Conservation (phyloP, 2,329 filamentous ascomycete species). For the Hymenoscyphus occultus region DNA sequence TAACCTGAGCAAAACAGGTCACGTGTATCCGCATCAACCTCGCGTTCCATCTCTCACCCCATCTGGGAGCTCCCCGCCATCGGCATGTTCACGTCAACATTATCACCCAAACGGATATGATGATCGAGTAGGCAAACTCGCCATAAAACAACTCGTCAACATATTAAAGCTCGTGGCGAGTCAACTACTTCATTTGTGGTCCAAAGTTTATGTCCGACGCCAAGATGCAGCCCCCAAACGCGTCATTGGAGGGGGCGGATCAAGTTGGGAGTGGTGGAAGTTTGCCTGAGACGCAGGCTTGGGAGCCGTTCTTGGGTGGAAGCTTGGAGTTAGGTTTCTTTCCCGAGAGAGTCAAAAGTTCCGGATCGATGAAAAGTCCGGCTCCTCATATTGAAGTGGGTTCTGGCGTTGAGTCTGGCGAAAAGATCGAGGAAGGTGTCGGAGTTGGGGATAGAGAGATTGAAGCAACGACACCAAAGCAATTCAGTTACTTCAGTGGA, state of each 20-base stretch:
- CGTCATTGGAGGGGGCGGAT: background rate
- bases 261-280: background rate
- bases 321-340: background rate
- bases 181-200: background rate
- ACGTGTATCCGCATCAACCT: background rate
- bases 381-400: too few relatives aligned
- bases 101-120: background rate
- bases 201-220: background rate
- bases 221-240: background rate
- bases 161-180: background rate
- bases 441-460: background rate
- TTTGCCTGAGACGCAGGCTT: background rate
- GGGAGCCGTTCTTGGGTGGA: background rate
- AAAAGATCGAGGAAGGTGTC: background rate
- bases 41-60: background rate
- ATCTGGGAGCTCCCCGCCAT: background rate
- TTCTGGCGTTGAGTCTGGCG: too few relatives aligned
- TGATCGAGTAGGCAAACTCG: background rate
- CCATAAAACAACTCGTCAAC: background rate
- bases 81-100: background rate
- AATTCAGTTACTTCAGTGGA: slow-evolving; percentile 3
- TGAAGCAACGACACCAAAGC: background rate
- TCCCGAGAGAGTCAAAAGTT: background rate
- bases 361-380: too few relatives aligned
- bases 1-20: background rate